A percentile compares a stretch with the other conserved stretches of the same genome.
These are phyloP conservation scores for Suhomyces xylopsoci DNA, from an alignment of 805 yeast species.

Conservation along the genomic window DNA sequence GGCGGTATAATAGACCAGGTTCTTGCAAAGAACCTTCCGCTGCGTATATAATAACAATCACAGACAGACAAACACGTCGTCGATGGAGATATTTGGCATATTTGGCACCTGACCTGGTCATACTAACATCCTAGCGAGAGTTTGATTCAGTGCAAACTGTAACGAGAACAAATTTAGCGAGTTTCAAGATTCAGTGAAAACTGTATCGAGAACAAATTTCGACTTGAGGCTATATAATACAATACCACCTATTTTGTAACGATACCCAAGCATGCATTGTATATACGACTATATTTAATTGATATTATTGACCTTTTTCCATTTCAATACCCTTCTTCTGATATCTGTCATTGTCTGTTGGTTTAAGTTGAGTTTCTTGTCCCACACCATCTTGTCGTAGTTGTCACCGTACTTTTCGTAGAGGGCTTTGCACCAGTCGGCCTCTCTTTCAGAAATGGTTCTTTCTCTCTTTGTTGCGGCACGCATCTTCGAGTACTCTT, in stretches of 20 bases:
- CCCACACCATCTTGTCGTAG: conserved; percentile 89
- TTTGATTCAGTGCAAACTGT: too few species aligned
- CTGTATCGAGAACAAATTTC: too few species aligned
- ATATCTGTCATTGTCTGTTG: conserved; percentile 87
- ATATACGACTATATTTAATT: conserved; percentile 4
- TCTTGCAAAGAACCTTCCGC: conserved; percentile 27
- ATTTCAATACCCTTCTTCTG: conserved; percentile 63
- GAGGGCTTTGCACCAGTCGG: conserved; percentile 63
- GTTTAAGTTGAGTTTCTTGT: conserved; percentile 72
- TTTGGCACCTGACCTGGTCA: too few species aligned
- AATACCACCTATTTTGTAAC: too few species aligned
- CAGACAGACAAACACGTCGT: too few species aligned
- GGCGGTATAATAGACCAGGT: conserved; percentile 33
- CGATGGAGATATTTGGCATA: too few species aligned
- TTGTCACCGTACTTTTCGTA: conserved; percentile 83
- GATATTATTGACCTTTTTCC: conserved; percentile 53
- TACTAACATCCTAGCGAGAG: too few species aligned
- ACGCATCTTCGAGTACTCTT: conserved; percentile 42
- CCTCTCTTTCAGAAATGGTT: conserved; percentile 67
- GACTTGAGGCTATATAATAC: too few species aligned
- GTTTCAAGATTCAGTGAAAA: too few species aligned
- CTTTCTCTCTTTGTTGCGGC: conserved; percentile 53
- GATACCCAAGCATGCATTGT: neutral
- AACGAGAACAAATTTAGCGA: too few species aligned
- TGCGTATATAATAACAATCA: neutral